Base-by-base conservation (phyloP, 1,284 basidiomycete genomes). In the Pascua guehoae region DNA sequence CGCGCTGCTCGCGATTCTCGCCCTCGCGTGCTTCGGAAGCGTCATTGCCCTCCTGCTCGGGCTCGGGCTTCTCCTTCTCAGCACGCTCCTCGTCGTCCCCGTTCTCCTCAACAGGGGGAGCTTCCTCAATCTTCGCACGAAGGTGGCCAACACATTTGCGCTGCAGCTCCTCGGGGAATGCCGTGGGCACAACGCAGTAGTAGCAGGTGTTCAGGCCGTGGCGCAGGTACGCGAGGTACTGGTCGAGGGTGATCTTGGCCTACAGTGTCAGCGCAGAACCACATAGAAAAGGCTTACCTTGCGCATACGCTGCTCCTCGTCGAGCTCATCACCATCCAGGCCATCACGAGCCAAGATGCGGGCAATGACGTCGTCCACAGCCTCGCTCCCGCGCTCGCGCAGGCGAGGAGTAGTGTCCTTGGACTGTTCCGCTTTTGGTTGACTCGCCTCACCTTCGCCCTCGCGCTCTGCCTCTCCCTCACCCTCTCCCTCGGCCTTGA, bases 111-210 rank as follows among this genome's bases (percentile, higher is more conserved):
- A 74, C 77, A 45, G 78, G 78, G 54, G 72, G 78, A 52, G 79
- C 79, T 51, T 79, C 79, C 42, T 73, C 73, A 57, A 49, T 61
- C 41, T 65, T 58, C 1, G 71, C 65, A 75, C 93, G 84, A 59
- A 88, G 81, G 80, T 97, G 94, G 79, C 86, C 87, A 66, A 95
- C 82, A 81, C 93, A 96, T 79, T 92, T 91, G 71, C 91, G 85
- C 76, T 91, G 87, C 69, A 97, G 83, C 81, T 95, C 91, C 79
- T 97, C 94, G 75, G 88, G 79, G 80, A 92, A 91, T 78, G 94
- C 88, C 72, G 86, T 88, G 65, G 89, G 84, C 72, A 91, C 86
- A 67, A 89, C 86, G 81, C 93, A 97, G 79, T 97, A 97, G 79
- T 93, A 97, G 83, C 94, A 78, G 24, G 72, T 73, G 38, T 72